Evolutionary conservation across 139 green algal species (phyloP).

Genomic region (Chlorella sp.): DNA sequence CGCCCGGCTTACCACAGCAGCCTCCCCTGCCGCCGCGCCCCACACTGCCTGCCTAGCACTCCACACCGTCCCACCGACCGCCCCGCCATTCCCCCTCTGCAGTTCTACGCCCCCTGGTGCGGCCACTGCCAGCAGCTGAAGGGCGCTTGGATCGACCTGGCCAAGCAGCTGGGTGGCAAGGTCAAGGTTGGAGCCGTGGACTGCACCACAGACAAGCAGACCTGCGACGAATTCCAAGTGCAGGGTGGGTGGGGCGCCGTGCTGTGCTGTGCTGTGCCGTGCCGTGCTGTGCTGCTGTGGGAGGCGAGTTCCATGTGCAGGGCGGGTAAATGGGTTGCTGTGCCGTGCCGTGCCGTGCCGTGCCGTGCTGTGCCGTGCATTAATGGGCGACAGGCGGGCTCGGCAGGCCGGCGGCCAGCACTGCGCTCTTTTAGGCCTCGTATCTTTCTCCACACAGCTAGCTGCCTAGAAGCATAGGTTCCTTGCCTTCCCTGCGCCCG

Average conservation of each 20-base stretch:
- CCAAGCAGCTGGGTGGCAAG: constrained; percentile 66
- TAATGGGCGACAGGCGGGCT: too few species aligned
- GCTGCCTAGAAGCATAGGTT: too few species aligned
- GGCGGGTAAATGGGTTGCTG: too few species aligned
- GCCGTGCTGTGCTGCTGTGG: not conserved
- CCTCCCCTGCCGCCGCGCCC: too few species aligned
- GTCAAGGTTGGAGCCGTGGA: constrained; percentile 91
- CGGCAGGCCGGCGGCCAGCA: too few species aligned
- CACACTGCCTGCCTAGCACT: too few species aligned
- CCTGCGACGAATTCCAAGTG: constrained; percentile 68
- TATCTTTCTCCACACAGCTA: too few species aligned
- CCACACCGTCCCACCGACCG: not conserved
- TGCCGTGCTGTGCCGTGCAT: not conserved
- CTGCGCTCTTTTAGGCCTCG: too few species aligned
- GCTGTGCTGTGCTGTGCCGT: constrained; percentile 3
- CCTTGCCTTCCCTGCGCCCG: too few species aligned
- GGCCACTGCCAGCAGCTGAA: constrained; percentile 93
- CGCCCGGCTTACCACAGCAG: too few species aligned
- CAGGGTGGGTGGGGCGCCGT: constrained; percentile 22
- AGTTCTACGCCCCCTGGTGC: constrained; percentile 49
- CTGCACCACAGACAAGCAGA: constrained; percentile 76
- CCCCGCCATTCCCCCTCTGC: not conserved
- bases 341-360: not conserved
- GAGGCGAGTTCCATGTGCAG: too few species aligned
- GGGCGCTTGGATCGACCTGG: constrained; percentile 77